Percentiles rank a stretch among this genome's conserved stretches.
These are phyloP conservation scores for Rhizoclosmatium sp. DNA, from an alignment of 192 early-diverging fungal genomes.

Conservation along the genomic window DNA sequence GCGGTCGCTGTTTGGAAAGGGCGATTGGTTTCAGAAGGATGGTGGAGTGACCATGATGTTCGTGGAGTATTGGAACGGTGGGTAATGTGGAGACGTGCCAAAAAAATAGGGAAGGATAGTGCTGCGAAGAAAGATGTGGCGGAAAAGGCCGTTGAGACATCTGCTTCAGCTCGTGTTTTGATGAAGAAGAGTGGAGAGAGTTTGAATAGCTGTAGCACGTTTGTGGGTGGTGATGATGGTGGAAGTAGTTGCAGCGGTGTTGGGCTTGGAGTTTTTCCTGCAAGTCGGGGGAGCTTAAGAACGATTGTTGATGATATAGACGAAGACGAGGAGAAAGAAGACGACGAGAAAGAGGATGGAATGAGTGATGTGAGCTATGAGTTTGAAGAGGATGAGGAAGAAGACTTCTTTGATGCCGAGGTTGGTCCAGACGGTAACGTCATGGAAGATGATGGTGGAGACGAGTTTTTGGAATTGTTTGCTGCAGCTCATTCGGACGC, in stretches of 20 bases:
- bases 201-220: neutral
- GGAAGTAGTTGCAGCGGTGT: neutral
- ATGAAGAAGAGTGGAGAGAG: neutral
- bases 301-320: neutral
- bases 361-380: neutral
- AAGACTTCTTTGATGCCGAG: constrained; percentile 20
- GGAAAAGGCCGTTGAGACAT: neutral
- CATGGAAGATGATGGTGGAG: neutral
- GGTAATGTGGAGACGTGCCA: constrained; percentile 22
- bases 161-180: neutral
- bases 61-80: constrained; percentile 35
- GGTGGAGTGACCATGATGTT: constrained; percentile 53
- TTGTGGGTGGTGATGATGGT: neutral
- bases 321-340: constrained; percentile 2
- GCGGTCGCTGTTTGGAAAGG: constrained; percentile 63
- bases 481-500: neutral
- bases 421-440: neutral
- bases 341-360: neutral
- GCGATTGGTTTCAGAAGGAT: constrained; percentile 49
- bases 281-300: neutral
- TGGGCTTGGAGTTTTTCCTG: neutral
- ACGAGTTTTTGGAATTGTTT: constrained; percentile 19
- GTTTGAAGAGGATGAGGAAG: constrained; percentile 24
- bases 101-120: neutral
- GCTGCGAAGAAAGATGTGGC: neutral